A percentile compares a stretch with the other conserved stretches of the same genome.
Conservation (phyloP, 1,284 basidiomycete species). For the Leccinum subrobustum region DNA sequence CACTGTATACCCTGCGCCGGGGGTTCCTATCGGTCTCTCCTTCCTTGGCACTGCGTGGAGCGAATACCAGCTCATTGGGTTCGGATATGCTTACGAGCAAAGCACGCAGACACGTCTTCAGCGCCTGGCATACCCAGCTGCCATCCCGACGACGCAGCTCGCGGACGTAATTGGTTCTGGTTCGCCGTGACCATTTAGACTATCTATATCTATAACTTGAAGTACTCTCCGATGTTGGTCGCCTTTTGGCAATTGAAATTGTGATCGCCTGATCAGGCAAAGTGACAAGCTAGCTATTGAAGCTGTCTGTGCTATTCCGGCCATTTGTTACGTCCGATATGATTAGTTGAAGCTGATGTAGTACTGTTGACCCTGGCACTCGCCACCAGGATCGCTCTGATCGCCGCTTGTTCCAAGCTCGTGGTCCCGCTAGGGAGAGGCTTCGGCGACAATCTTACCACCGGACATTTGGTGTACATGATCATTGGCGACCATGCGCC, state of each 20-base stretch:
- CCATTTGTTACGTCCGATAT: neutral
- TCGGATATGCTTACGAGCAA: conserved; percentile 68
- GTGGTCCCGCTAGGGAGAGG: neutral
- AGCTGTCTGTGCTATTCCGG: neutral
- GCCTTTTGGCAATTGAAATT: neutral
- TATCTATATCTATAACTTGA: too few relatives aligned
- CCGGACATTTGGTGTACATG: neutral
- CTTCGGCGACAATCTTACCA: neutral
- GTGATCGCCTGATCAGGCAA: neutral
- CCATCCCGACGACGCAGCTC: conserved; percentile 62
- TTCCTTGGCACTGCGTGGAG: conserved; percentile 65
- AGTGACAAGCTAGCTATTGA: neutral
- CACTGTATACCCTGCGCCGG: conserved; percentile 54
- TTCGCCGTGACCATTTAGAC: neutral
- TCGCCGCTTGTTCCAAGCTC: neutral
- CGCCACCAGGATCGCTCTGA: neutral
- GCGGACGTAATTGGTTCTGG: conserved; percentile 40
- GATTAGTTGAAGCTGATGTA: neutral
- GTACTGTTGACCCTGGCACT: neutral
- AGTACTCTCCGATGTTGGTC: neutral
- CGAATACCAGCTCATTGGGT: conserved; percentile 56
- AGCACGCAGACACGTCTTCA: conserved; percentile 54
- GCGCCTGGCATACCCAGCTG: conserved; percentile 51
- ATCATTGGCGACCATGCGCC: neutral
- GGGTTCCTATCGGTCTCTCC: conserved; percentile 61